Conservation (phyloP, 768 basidiomycete genomes). For the Wakefieldia striispora region DNA sequence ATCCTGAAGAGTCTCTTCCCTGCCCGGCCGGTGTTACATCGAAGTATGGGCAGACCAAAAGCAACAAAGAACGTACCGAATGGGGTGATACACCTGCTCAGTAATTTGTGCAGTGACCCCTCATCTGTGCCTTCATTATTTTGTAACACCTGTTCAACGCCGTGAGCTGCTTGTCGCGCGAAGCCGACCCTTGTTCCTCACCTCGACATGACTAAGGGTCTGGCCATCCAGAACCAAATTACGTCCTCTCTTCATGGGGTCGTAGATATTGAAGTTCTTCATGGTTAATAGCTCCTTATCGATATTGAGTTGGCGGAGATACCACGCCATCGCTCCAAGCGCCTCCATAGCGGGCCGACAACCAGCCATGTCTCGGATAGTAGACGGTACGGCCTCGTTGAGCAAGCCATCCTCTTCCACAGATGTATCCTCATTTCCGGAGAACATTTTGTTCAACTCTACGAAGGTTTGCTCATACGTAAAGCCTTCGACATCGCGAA, state of each 20-base stretch:
- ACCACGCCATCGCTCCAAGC: conserved; percentile 92
- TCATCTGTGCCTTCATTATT: conserved; percentile 95
- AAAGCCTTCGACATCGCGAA: conserved; percentile 82
- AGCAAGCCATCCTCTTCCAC: conserved; percentile 45
- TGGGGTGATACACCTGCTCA: conserved; percentile 85
- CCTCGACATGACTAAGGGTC: conserved; percentile 93
- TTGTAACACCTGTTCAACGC: conserved; percentile 59
- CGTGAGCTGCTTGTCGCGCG: conserved; percentile 4
- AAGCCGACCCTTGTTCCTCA: conserved; percentile 26
- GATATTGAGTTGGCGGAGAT: conserved; percentile 90
- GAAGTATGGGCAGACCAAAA: conserved; percentile 3
- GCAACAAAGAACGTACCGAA: conserved; percentile 55
- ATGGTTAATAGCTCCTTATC: conserved; percentile 93
- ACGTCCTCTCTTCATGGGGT: conserved; percentile 89
- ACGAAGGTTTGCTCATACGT: conserved; percentile 66
- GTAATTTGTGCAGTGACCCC: conserved; percentile 79
- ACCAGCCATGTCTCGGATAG: conserved; percentile 70
- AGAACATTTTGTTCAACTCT: conserved; percentile 68
- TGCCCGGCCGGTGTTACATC: conserved; percentile 28
- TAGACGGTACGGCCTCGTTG: conserved; percentile 52
- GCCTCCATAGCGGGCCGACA: conserved; percentile 75
- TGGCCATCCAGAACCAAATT: conserved; percentile 90
- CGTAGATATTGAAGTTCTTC: conserved; percentile 97
- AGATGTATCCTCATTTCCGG: conserved; percentile 40
- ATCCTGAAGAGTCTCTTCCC: conserved; percentile 95